These are phyloP conservation scores for Sergeia podlipaevii DNA, from an alignment of 208 protist species.

Conservation along the genomic window DNA sequence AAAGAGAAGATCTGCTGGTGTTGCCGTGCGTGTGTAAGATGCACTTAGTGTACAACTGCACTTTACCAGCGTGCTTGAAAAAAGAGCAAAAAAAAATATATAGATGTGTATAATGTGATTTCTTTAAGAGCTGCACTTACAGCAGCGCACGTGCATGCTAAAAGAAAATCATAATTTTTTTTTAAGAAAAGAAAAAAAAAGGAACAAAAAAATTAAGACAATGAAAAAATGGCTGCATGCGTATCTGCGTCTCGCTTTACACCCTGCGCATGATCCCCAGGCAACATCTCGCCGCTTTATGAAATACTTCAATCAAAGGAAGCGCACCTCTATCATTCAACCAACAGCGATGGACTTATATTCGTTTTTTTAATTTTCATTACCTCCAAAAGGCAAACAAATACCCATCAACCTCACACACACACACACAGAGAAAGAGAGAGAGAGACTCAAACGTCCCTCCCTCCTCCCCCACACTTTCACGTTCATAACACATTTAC, in stretches of 20 bases:
- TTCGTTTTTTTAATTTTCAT: too few relatives aligned
- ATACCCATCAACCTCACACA: neutral
- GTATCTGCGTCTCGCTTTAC: too few relatives aligned
- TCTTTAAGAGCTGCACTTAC: neutral
- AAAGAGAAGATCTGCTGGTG: slow-evolving; percentile 12
- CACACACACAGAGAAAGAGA: too few relatives aligned
- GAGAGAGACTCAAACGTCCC: neutral
- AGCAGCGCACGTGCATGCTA: slow-evolving; percentile 1
- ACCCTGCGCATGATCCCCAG: too few relatives aligned
- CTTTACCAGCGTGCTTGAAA: too few relatives aligned
- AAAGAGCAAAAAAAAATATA: slow-evolving; percentile 1
- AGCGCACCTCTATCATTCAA: too few relatives aligned
- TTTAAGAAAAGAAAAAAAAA: neutral
- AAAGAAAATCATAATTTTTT: neutral
- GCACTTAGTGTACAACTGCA: too few relatives aligned
- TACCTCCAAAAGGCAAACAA: slow-evolving; percentile 2
- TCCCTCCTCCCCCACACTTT: neutral
- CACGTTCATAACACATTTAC: slow-evolving; percentile 16
- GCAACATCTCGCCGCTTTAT: too few relatives aligned
- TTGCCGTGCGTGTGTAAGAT: neutral
- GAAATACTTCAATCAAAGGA: too few relatives aligned
- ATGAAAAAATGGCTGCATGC: too few relatives aligned
- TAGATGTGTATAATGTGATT: neutral
- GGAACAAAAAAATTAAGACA: neutral
- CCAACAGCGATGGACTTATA: too few relatives aligned